Conservation (phyloP, 2,329 filamentous ascomycete species). For the Corynespora cassiicola region DNA sequence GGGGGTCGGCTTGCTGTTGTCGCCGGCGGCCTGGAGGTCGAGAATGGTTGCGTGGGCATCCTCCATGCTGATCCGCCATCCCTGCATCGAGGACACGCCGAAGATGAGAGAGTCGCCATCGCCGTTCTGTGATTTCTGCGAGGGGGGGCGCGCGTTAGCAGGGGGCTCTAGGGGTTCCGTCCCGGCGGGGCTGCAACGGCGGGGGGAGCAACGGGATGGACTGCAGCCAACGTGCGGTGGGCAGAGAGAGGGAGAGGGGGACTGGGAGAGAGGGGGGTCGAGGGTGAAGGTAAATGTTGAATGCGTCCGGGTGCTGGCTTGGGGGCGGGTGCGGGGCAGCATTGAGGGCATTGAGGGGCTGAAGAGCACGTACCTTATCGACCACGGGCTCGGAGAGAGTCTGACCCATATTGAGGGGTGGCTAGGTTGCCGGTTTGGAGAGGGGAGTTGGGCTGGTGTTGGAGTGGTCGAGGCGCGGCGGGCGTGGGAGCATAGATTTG, state of each 20-base stretch:
- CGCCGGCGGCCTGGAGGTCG: slow-evolving; percentile 74
- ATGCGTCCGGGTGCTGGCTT: too few relatives aligned
- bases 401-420: slow-evolving; percentile 78
- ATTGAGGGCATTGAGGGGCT: slow-evolving; percentile 24
- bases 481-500: slow-evolving; percentile 41
- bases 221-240: too few relatives aligned
- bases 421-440: slow-evolving; percentile 34
- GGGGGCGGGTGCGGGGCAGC: slow-evolving; percentile 36
- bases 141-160: slow-evolving; percentile 1
- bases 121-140: slow-evolving; percentile 83
- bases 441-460: slow-evolving; percentile 19
- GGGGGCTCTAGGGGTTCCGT: too few relatives aligned
- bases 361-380: slow-evolving; percentile 97
- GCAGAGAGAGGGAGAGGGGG: too few relatives aligned
- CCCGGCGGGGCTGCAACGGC: too few relatives aligned
- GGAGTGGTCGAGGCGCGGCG: slow-evolving; percentile 26
- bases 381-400: slow-evolving; percentile 98
- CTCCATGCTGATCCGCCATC: slow-evolving; percentile 99
- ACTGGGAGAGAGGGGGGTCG: too few relatives aligned
- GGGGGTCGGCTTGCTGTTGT: slow-evolving; percentile 62
- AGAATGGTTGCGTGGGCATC: slow-evolving; percentile 91
- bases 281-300: neutral
- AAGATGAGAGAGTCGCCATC: slow-evolving; percentile 93
- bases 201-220: too few relatives aligned
- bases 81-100: slow-evolving; percentile 98